Conservation (phyloP, 1,284 basidiomycete species). For the Trichosporon faecale region DNA sequence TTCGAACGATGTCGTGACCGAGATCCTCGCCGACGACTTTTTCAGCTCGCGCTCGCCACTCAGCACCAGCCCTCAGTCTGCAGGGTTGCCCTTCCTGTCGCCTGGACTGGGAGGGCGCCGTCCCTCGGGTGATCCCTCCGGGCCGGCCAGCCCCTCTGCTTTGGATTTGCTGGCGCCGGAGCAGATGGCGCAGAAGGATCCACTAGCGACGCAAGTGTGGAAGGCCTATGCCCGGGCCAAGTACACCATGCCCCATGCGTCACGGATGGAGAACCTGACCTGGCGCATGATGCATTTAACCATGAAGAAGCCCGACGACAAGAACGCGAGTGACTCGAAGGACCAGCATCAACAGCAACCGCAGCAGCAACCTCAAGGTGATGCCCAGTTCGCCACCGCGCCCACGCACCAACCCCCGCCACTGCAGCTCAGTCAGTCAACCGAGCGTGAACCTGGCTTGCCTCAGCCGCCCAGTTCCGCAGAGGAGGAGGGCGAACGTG, state of each 20-base stretch:
- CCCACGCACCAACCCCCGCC: constrained; percentile 3
- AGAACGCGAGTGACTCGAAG: background rate
- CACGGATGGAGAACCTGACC: constrained; percentile 94
- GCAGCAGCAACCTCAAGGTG: constrained; percentile 12
- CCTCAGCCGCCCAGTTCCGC: background rate
- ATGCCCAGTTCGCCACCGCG: constrained; percentile 3
- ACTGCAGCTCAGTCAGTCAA: background rate
- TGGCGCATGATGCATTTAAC: constrained; percentile 98
- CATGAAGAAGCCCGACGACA: constrained; percentile 58
- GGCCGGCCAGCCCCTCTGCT: constrained; percentile 28
- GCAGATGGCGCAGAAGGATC: constrained; percentile 63
- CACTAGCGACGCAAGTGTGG: constrained; percentile 93
- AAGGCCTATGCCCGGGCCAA: constrained; percentile 91
- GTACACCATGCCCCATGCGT: constrained; percentile 80
- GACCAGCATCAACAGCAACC: constrained; percentile 19
- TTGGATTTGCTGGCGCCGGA: constrained; percentile 31
- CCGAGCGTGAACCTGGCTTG: background rate
- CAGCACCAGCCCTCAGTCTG: constrained; percentile 29
- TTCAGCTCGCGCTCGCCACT: constrained; percentile 34
- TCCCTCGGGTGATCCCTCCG: constrained; percentile 33
- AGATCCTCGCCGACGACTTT: constrained; percentile 50
- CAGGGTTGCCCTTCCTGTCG: background rate
- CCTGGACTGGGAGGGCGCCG: constrained; percentile 25
- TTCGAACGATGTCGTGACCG: constrained; percentile 36
- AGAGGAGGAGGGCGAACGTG: constrained; percentile 51